These are phyloP conservation scores for Kwoniella bestiolae DNA, from an alignment of 768 basidiomycete species.

Conservation along the genomic window DNA sequence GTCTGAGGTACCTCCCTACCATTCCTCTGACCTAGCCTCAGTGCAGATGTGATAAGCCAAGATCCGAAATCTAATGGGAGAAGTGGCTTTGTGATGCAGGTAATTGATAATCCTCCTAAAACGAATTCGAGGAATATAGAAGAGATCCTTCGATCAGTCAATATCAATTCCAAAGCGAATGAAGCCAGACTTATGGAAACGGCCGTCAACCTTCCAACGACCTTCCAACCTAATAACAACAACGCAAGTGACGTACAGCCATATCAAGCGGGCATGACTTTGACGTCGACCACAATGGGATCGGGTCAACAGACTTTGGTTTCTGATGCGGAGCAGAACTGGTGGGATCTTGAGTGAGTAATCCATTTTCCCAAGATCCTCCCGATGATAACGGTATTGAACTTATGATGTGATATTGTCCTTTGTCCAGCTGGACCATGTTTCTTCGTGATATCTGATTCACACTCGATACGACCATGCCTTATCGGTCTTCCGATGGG, in stretches of 20 bases:
- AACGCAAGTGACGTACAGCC: neutral
- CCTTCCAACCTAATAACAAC: neutral
- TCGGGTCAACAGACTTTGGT: neutral
- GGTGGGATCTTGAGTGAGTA: constrained; percentile 5
- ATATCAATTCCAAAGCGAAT: neutral
- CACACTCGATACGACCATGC: neutral
- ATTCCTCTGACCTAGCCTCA: neutral
- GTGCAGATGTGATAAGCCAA: neutral
- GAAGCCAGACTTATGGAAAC: neutral
- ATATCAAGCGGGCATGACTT: neutral
- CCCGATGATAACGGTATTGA: neutral
- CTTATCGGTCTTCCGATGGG: too few relatives aligned
- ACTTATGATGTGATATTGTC: neutral
- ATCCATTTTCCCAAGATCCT: neutral
- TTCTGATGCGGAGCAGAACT: neutral
- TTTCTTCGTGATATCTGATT: constrained; percentile 4
- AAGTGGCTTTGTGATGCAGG: too few relatives aligned
- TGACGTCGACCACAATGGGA: neutral
- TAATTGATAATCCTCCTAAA: constrained; percentile 14
- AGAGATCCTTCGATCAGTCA: constrained; percentile 7
- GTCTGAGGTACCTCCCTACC: neutral
- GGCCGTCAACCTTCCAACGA: neutral
- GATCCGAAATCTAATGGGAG: neutral
- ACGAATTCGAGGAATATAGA: constrained; percentile 7
- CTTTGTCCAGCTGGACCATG: neutral